Base-by-base conservation (phyloP, 1,139 yeast genomes). In the Saccharomyces hybrid region DNA sequence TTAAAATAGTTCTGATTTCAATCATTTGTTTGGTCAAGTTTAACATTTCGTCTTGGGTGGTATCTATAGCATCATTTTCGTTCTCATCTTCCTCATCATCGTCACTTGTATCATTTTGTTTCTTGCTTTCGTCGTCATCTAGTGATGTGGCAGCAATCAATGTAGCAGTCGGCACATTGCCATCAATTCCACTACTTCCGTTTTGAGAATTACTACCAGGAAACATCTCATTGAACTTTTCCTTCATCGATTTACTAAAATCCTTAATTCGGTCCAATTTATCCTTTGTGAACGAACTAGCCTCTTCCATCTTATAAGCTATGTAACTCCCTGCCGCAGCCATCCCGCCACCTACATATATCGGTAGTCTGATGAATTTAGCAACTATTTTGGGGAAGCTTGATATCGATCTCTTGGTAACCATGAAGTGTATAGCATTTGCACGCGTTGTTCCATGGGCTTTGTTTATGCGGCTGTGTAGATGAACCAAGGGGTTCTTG, bases 271-370 rank as follows among this genome's bases (percentile, higher is more conserved):
- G 76, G 7, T 77, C 76, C 50, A 90, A 64, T 67, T 81, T 81
- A 57, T 87, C 96, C 53, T 77, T 77, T 0, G 97, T 81, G 63
- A 79, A 88, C 47, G 70, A 76, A 0, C 89, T 78, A 0, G 95
- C 96, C 70, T 91, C 95, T 57, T 90, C 96, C 3, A 90, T 87
- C 69, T 93, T 91, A 69, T 90, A 90, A 30, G 91, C 89, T 50
- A 90, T 84, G 67, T 90, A 93, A 3, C 96, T 86, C 0, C 97
- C 96, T 3, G 96, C 96, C 6, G 97, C 98, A 1, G 96, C 97
- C 49, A 90, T 72, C 0, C 96, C 89, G 7, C 97, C 95, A 1
- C 97, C 97, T 1, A 88, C 73, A 60, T 88, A 88, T 0, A 89
- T 91, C 0, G 95, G 95, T 1, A 86, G 70, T 57, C 81, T 80